A percentile compares a stretch with the other conserved stretches of the same genome.
Evolutionary conservation across 192 early-diverging fungal species (phyloP).

Genomic region (Chytriomyces hyalinus): DNA sequence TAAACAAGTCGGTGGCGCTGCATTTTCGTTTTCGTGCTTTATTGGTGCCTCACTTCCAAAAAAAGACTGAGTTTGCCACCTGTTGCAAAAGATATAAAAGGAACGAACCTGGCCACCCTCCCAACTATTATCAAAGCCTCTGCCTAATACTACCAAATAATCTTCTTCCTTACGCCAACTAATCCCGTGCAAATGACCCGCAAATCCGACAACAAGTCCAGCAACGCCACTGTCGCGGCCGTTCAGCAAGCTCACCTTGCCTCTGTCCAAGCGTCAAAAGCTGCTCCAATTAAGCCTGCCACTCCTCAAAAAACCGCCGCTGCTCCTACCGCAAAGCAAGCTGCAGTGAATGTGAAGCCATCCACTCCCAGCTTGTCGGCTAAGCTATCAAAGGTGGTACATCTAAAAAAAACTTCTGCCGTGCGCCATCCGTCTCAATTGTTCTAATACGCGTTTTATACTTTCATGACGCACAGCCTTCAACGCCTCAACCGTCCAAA

Average conservation of each 20-base stretch:
- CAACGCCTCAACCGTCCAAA: conserved; percentile 7
- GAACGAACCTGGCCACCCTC: background rate
- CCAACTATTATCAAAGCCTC: background rate
- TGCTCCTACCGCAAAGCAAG: background rate
- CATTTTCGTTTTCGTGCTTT: background rate
- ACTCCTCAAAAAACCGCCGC: background rate
- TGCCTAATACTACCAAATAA: background rate
- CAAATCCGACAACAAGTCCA: conserved; percentile 4
- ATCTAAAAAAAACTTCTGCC: background rate
- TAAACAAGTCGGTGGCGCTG: background rate
- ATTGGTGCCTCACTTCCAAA: background rate
- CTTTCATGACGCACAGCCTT: conserved; percentile 1
- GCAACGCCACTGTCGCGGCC: conserved; percentile 27
- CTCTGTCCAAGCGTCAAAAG: conserved; percentile 14
- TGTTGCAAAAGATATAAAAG: background rate
- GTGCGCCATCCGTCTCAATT: background rate
- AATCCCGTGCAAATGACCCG: conserved; percentile 18
- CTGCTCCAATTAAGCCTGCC: background rate
- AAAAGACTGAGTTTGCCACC: background rate
- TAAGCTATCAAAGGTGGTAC: background rate
- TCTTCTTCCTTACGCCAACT: background rate
- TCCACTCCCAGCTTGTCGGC: conserved; percentile 15
- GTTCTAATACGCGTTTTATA: too few relatives aligned
- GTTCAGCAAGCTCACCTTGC: conserved; percentile 24
- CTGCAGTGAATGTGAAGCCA: background rate